Evolutionary conservation across 179 eudicot species (phyloP).

Genomic region (Amaranthus tricolor): DNA sequence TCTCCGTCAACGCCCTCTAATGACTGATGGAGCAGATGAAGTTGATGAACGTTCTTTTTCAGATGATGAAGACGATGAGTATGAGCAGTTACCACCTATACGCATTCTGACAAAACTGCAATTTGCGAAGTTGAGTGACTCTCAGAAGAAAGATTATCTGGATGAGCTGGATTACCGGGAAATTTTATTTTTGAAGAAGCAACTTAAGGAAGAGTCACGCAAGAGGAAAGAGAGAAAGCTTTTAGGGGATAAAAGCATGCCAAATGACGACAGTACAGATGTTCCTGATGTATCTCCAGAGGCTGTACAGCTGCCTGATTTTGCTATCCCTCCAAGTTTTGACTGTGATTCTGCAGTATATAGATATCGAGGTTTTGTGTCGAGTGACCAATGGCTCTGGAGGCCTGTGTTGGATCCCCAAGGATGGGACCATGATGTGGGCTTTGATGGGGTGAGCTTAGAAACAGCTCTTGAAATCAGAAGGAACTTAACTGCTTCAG

Average conservation of each 20-base stretch:
- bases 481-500: constrained; percentile 40
- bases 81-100: constrained; percentile 87
- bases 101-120: constrained; percentile 73
- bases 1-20: constrained; percentile 51
- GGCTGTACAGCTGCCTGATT: constrained; percentile 64
- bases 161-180: constrained; percentile 95
- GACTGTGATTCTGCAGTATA: constrained; percentile 66
- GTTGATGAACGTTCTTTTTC: constrained; percentile 38
- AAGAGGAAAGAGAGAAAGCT: constrained; percentile 38
- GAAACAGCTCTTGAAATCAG: constrained; percentile 54
- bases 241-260: constrained; percentile 22
- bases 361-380: constrained; percentile 68
- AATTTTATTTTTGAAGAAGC: constrained; percentile 80
- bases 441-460: constrained; percentile 83
- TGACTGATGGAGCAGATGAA: constrained; percentile 41
- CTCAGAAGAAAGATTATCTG: constrained; percentile 77
- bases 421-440: constrained; percentile 97
- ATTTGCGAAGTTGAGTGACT: constrained; percentile 57
- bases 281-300: constrained; percentile 54
- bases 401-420: constrained; percentile 86
- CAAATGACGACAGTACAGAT: constrained; percentile 34
- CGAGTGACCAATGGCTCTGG: constrained; percentile 63
- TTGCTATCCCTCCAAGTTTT: constrained; percentile 70
- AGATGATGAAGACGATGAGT: constrained; percentile 72
- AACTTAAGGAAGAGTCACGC: constrained; percentile 61